Conservation (phyloP, 1,139 yeast species). For the Zygotorulaspora mrakii region DNA sequence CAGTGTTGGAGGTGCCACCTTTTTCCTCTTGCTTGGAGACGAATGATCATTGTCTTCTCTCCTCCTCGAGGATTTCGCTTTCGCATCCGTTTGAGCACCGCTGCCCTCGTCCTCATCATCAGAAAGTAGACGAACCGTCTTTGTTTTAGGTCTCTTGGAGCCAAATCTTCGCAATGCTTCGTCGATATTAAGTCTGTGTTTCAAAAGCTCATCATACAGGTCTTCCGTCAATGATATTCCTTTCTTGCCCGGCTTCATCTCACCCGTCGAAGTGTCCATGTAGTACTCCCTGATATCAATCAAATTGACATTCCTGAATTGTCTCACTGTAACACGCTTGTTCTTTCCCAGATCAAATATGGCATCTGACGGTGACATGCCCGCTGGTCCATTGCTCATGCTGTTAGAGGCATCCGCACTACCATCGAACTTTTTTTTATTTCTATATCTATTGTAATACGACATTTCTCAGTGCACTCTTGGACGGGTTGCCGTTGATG, state of each 20-base stretch:
- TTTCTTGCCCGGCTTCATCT: conserved; percentile 73
- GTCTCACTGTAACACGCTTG: conserved; percentile 68
- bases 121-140: conserved; percentile 27
- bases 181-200: conserved; percentile 51
- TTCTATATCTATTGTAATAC: conserved; percentile 34
- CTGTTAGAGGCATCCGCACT: conserved; percentile 15
- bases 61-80: conserved; percentile 16
- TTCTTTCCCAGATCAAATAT: conserved; percentile 55
- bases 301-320: conserved; percentile 58
- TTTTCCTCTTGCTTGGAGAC: conserved; percentile 22
- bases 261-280: conserved; percentile 54
- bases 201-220: conserved; percentile 56
- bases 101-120: conserved; percentile 27
- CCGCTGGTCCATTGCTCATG: conserved; percentile 6
- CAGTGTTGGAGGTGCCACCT: conserved; percentile 34
- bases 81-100: conserved; percentile 12
- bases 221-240: conserved; percentile 78
- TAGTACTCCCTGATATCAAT: conserved; percentile 83
- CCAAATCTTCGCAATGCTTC: conserved; percentile 54
- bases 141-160: conserved; percentile 35
- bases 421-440: conserved; percentile 22
- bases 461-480: conserved; percentile 27
- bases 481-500: no score
- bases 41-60: conserved; percentile 12
- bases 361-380: conserved; percentile 28